These are phyloP conservation scores for Diaporthe amygdali DNA, from an alignment of 2,329 filamentous ascomycete species.

Conservation along the genomic window DNA sequence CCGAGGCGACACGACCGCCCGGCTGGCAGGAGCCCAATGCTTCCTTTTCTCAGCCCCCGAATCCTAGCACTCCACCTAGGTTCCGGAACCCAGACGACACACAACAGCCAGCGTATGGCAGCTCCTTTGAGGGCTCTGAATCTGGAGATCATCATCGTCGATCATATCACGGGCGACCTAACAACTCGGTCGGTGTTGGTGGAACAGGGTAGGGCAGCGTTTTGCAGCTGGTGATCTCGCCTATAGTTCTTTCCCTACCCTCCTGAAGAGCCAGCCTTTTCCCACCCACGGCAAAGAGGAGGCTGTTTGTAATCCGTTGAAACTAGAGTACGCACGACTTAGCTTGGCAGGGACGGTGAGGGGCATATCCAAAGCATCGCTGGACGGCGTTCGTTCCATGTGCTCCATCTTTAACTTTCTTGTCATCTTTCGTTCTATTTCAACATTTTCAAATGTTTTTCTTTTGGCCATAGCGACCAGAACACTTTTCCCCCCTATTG, in stretches of 20 bases:
- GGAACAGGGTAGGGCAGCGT: constrained; percentile 43
- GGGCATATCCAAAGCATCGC: constrained; percentile 26
- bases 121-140: constrained; percentile 51
- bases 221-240: not conserved
- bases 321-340: constrained; percentile 22
- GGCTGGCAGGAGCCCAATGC: constrained; percentile 70
- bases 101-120: constrained; percentile 50
- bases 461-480: constrained; percentile 17
- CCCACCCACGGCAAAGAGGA: constrained; percentile 1
- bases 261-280: not conserved
- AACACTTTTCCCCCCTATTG: constrained; percentile 1
- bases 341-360: constrained; percentile 3
- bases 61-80: constrained; percentile 55
- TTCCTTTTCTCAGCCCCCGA: constrained; percentile 41
- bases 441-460: constrained; percentile 22
- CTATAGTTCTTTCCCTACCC: constrained; percentile 11
- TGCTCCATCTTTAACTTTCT: constrained; percentile 22
- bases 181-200: constrained; percentile 52
- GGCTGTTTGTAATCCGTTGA: constrained; percentile 26
- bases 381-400: constrained; percentile 24
- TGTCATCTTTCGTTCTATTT: constrained; percentile 29
- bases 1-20: constrained; percentile 46
- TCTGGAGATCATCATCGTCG: constrained; percentile 49
- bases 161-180: constrained; percentile 58
- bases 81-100: constrained; percentile 53